Conservation (phyloP, 306 rosid species). For the Fragaria nilgerrensis region DNA sequence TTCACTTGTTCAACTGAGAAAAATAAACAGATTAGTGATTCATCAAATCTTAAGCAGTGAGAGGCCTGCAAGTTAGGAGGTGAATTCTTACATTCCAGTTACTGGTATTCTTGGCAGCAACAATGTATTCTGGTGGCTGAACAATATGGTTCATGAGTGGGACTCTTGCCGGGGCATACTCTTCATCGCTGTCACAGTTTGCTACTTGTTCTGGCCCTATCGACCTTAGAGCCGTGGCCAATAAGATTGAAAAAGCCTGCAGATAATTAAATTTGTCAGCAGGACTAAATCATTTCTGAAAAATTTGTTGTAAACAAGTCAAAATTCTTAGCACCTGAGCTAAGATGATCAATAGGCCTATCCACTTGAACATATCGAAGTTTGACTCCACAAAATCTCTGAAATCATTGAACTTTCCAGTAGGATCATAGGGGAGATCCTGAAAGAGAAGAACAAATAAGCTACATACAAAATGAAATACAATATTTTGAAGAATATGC, state of each 20-base stretch:
- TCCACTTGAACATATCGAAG: constrained; percentile 31
- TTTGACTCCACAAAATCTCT: constrained; percentile 37
- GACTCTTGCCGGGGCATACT: constrained; percentile 26
- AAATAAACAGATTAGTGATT: not conserved
- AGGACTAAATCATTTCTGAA: not conserved
- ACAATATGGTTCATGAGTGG: constrained; percentile 29
- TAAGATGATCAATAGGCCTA: constrained; percentile 25
- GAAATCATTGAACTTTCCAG: constrained; percentile 32
- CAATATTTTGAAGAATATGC: not conserved
- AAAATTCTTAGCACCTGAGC: constrained; percentile 27
- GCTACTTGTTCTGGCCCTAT: constrained; percentile 16
- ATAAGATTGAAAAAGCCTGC: constrained; percentile 39
- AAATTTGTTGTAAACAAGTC: not conserved
- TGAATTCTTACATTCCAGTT: constrained; percentile 25
- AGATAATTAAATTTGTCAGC: not conserved
- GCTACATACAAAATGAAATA: not conserved
- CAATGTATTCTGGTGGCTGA: constrained; percentile 24
- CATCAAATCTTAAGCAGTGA: not conserved
- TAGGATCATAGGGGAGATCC: constrained; percentile 43
- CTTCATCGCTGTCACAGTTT: constrained; percentile 32
- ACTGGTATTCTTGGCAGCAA: constrained; percentile 17
- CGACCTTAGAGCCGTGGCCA: constrained; percentile 32
- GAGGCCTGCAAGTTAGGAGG: constrained; percentile 5
- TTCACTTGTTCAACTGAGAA: constrained; percentile 22
- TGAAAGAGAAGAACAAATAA: constrained; percentile 12